Base-by-base conservation (phyloP, 2,329 filamentous ascomycete genomes). In the Aureobasidium mangrovei region DNA sequence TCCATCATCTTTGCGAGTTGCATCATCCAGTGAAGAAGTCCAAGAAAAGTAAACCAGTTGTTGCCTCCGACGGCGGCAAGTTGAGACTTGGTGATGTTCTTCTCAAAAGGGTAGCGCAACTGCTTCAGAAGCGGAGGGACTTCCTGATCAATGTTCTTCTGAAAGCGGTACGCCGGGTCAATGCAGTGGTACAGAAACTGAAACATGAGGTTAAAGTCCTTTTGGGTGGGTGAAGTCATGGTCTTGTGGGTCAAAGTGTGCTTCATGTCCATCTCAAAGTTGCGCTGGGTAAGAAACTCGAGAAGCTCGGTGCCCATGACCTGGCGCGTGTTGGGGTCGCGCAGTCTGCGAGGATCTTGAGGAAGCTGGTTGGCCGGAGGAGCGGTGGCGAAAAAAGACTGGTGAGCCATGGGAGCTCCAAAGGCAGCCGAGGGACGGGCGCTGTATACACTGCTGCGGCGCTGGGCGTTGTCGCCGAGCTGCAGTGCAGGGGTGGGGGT, bases 21-120 rank as follows among this genome's bases (percentile, higher is more conserved):
- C 91, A 98, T 95, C 83, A 98, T 91, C 93, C 93, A 98, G 72
- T 98, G 91, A 48, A 98, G 77, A 67, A 98, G 75, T 0, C 91
- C 93, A 9, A 98, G 75, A 64, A 98, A 97, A 0, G 89, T 93
- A 58, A 86, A 86, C 93, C 93, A 98, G 67, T 97, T 97, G 70
- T 95, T 90, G 2, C 91, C 91, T 60, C 93, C 93, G 0, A 97
- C 93, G 2, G 94, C 93, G 0, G 89, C 83, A 56, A 98, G 89
- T 66, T 95, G 90, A 51, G 89, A 95, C 70, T 97, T 98, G 53
- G 90, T 95, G 63, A 98, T 97, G 64, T 85, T 91, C 70, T 90
- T 88, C 64, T 95, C 90, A 66, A 90, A 98, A 0, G 93, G 93
- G 66, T 98, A 98, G 53, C 91, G 83, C 64, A 98, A 74, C 67